These are phyloP conservation scores for Carnegiea gigantea DNA, from an alignment of 179 eudicot species.

Conservation along the genomic window DNA sequence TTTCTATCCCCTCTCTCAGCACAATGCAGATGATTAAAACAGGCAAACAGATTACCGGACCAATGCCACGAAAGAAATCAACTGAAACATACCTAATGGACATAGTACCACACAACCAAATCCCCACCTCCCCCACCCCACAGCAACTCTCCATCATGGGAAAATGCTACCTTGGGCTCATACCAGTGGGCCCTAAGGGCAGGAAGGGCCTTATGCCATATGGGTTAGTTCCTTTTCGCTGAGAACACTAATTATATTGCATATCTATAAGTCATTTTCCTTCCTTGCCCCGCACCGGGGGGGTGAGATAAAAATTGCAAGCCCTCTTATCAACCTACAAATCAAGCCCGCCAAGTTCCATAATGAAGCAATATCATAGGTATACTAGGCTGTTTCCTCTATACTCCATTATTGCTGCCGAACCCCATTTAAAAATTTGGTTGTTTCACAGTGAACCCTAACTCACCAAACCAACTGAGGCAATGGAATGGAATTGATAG, in stretches of 20 bases:
- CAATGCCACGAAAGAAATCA: neutral
- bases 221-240: no score
- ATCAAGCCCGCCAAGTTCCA: neutral
- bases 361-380: neutral
- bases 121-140: neutral
- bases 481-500: no score
- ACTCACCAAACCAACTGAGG: no score
- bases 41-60: neutral
- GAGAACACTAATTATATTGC: neutral
- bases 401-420: neutral
- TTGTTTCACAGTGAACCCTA: no score
- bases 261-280: neutral
- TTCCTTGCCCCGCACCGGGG: neutral
- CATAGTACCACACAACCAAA: neutral
- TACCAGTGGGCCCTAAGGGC: no score
- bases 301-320: neutral
- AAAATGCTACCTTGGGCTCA: no score
- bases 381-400: neutral
- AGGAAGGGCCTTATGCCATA: no score
- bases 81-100: no score
- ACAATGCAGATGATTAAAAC: neutral
- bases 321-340: neutral
- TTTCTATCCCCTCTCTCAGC: neutral
- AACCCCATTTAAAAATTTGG: neutral
- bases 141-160: no score